Percentiles rank a stretch among this genome's conserved stretches.
Conservation (phyloP, 2,329 filamentous ascomycete species). For the Diaporthe sp. region DNA sequence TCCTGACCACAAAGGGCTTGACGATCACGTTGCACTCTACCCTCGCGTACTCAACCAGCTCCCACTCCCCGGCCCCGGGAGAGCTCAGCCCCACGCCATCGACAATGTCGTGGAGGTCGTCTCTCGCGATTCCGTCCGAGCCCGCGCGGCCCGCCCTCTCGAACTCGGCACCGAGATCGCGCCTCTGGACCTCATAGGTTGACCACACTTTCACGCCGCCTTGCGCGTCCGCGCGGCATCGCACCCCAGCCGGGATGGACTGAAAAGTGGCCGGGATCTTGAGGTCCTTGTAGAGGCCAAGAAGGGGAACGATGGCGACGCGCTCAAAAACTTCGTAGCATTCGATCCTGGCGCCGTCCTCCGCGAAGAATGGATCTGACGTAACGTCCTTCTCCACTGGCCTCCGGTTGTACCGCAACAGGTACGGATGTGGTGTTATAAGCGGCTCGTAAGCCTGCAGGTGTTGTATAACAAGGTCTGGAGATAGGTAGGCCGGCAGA, state of each 20-base stretch:
- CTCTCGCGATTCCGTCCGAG: constrained; percentile 26
- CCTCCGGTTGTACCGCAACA: constrained; percentile 26
- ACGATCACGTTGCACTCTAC: constrained; percentile 47
- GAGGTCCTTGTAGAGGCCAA: constrained; percentile 49
- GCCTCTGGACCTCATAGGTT: constrained; percentile 45
- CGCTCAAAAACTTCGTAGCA: constrained; percentile 47
- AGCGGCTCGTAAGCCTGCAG: constrained; percentile 41
- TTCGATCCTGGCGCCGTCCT: constrained; percentile 30
- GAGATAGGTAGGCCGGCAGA: constrained; percentile 52
- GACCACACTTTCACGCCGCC: constrained; percentile 56
- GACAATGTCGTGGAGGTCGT: background rate
- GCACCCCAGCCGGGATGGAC: constrained; percentile 51
- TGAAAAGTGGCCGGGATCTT: constrained; percentile 57
- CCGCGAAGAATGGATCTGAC: constrained; percentile 35
- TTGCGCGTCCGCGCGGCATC: constrained; percentile 54
- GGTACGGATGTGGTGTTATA: constrained; percentile 34
- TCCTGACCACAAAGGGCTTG: constrained; percentile 47
- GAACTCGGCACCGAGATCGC: constrained; percentile 27
- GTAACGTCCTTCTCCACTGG: constrained; percentile 34
- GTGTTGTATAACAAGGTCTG: constrained; percentile 49
- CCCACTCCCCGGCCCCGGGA: constrained; percentile 40
- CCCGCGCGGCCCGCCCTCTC: constrained; percentile 36
- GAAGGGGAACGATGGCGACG: constrained; percentile 51
- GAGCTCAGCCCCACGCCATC: constrained; percentile 9
- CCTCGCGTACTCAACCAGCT: constrained; percentile 47